A percentile compares a stretch with the other conserved stretches of the same genome.
These are phyloP conservation scores for Pezizomycotina sp. DNA, from an alignment of 2,329 filamentous ascomycete genomes.

Conservation along the genomic window DNA sequence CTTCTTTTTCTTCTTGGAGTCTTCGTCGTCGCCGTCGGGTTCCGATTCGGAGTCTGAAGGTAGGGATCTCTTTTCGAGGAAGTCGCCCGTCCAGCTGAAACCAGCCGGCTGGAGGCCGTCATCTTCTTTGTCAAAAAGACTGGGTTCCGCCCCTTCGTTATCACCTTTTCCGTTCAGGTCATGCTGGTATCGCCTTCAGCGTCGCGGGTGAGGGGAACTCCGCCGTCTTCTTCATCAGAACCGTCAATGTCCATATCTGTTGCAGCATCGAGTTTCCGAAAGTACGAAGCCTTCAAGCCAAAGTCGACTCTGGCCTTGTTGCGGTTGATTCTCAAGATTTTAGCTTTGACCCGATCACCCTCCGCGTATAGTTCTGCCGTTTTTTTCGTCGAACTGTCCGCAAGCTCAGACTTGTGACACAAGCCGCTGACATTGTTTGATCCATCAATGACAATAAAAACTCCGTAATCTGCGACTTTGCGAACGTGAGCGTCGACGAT, in stretches of 20 bases:
- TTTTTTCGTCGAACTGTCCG: slow-evolving; percentile 64
- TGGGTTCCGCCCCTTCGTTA: slow-evolving; percentile 30
- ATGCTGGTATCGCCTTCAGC: slow-evolving; percentile 12
- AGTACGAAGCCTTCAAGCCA: slow-evolving; percentile 82
- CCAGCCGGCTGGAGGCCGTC: slow-evolving; percentile 79
- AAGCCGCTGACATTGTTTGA: slow-evolving; percentile 81
- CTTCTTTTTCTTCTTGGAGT: slow-evolving; percentile 50
- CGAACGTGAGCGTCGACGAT: slow-evolving; percentile 77
- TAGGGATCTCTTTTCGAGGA: slow-evolving; percentile 36
- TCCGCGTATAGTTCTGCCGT: slow-evolving; percentile 79
- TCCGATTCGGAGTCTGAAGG: slow-evolving; percentile 37
- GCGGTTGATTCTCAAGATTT: slow-evolving; percentile 60
- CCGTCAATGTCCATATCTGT: slow-evolving; percentile 27
- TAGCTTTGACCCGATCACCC: slow-evolving; percentile 85
- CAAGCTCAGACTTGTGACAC: slow-evolving; percentile 84
- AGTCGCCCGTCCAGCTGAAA: slow-evolving; percentile 34
- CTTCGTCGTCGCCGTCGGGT: slow-evolving; percentile 33
- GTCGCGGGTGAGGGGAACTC: slow-evolving; percentile 13
- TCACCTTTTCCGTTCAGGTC: slow-evolving; percentile 32
- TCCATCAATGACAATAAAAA: slow-evolving; percentile 78
- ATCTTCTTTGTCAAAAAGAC: slow-evolving; percentile 27
- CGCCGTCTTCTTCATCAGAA: slow-evolving; percentile 34
- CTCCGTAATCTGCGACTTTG: slow-evolving; percentile 88
- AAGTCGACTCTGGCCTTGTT: slow-evolving; percentile 69
- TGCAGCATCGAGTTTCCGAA: slow-evolving; percentile 39